Evolutionary conservation across 2,329 filamentous ascomycete genomes (phyloP), one percentile per base, ranked within the genome.

Genomic region (Xylaria sp.): DNA sequence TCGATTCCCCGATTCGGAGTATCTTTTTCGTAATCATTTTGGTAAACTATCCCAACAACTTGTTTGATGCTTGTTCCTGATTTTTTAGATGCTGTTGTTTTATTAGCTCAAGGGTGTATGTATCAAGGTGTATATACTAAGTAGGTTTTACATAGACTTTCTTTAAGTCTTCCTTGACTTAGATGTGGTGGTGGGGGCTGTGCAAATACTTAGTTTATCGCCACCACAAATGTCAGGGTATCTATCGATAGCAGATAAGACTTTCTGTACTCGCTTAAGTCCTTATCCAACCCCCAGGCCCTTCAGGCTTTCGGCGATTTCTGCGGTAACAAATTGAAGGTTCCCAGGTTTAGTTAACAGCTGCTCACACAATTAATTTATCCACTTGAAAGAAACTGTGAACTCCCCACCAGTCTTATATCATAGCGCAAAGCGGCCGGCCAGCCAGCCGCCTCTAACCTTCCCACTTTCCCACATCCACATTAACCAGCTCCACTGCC

Each of bases 1-100:
- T 77, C 75, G 75, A 77, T 77, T 77, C 75, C 75, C 75, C 75
- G 75, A 74, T 74, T 76, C 75, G 74, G 74, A 75, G 72, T 69
- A 1, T 28, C 2, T 44, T n/a, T 59, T 46, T 15, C 36, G 23
- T 23, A 23, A 28, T 28, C 28, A 28, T 28, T 28, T 28, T 28
- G 28, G 28, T 28, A 28, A 3, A 6, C 28, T 28, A 28, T 28
- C 28, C 33, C 2, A 23, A 23, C 23, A 23, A 23, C 23, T 23
- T 23, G 23, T 23, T 23, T 23, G 23, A 23, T 23, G 1, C 23
- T 23, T 23, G 23, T 10, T 6, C 33, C 6, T 33, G 6, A 2
- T 33, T 33, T 33, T 33, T 10, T 33, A 9, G 7, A 6, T 33
- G 33, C 9, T 33, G 33, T 33, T 10, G 33, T 23, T 23, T 2